phyloP scores from a whole-genome alignment of 1,284 basidiomycete genomes.

The Coniferiporia weirii region DNA sequence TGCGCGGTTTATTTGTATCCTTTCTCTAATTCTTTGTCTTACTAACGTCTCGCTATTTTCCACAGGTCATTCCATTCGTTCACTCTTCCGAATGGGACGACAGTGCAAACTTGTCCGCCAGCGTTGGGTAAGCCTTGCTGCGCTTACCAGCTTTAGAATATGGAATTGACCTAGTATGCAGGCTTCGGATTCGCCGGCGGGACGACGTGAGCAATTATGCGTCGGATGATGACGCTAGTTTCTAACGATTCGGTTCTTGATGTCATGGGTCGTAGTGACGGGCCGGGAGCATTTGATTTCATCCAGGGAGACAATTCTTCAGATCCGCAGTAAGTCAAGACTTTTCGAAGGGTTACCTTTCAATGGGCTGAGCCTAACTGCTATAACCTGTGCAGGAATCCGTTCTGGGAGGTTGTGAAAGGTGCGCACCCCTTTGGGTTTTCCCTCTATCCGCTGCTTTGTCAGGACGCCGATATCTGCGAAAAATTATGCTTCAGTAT shows the following conservation, averaged over 20 bases:
- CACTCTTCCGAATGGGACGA: conserved; percentile 59
- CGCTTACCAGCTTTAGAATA: conserved; percentile 6
- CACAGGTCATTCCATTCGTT: conserved; percentile 63
- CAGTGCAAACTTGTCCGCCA: conserved; percentile 69
- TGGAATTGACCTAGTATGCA: conserved; percentile 25
- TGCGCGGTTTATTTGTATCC: conserved; percentile 28
- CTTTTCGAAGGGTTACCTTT: background rate
- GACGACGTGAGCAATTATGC: conserved; percentile 52
- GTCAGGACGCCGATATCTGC: too few species aligned
- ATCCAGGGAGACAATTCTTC: conserved; percentile 71
- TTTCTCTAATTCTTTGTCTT: background rate
- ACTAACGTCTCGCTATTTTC: conserved; percentile 9
- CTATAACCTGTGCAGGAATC: conserved; percentile 46
- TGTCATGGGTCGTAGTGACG: conserved; percentile 44
- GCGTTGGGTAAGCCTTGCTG: conserved; percentile 55
- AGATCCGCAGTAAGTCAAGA: conserved; percentile 39
- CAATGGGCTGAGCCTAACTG: too few species aligned
- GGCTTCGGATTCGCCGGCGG: conserved; percentile 74
- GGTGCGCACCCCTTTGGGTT: conserved; percentile 28
- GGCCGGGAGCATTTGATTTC: conserved; percentile 80
- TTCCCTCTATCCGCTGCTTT: too few species aligned
- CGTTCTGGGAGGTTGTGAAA: conserved; percentile 80
- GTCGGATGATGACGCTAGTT: too few species aligned
- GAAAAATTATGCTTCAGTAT: conserved; percentile 31
- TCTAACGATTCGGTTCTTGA: too few species aligned